A percentile compares a stretch with the other conserved stretches of the same genome.
These are phyloP conservation scores for Tetradesmus lagerheimii DNA, from an alignment of 139 green algal species.

Conservation along the genomic window DNA sequence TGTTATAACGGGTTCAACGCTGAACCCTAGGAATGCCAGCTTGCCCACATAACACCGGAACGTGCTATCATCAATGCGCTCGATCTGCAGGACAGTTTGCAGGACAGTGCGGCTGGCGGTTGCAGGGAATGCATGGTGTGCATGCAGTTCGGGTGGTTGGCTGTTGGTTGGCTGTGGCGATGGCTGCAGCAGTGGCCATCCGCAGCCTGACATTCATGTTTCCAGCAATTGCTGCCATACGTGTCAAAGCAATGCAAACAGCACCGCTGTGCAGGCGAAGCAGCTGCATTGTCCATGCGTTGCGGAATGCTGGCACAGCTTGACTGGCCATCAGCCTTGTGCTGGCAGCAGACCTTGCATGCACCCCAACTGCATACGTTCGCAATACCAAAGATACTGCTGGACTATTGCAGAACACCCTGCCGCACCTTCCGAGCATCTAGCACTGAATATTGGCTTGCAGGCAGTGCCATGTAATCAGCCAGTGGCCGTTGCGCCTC, in stretches of 20 bases:
- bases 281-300: background rate
- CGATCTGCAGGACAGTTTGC: conserved; percentile 61
- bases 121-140: background rate
- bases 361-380: background rate
- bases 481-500: conserved; percentile 54
- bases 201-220: background rate
- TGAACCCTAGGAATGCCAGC: conserved; percentile 78
- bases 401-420: background rate
- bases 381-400: background rate
- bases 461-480: conserved; percentile 91
- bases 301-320: background rate
- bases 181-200: background rate
- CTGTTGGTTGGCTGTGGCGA: background rate
- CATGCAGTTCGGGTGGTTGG: background rate
- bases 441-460: conserved; percentile 90
- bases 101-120: background rate
- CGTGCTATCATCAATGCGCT: conserved; percentile 84
- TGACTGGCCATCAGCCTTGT: background rate
- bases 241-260: background rate
- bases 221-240: background rate
- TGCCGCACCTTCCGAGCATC: conserved; percentile 67
- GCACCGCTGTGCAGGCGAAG: background rate
- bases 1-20: conserved; percentile 85
- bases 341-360: background rate
- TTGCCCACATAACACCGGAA: conserved; percentile 84